Base-by-base conservation (phyloP, 208 protist genomes). In the Leishmania major region DNA sequence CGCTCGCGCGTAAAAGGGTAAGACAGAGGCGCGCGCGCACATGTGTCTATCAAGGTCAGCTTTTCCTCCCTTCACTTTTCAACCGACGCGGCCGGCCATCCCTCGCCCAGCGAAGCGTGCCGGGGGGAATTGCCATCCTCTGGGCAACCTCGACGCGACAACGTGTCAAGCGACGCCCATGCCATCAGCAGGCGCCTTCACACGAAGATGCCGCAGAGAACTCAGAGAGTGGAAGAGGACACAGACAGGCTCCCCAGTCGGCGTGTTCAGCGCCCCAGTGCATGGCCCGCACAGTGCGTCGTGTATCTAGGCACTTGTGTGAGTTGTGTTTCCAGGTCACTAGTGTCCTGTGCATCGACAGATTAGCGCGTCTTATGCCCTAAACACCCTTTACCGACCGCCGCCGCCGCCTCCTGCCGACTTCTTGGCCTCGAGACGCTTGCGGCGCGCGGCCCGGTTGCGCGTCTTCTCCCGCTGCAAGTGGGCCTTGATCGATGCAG, bases 381-480 rank as follows among this genome's bases (percentile, higher is more conserved):
- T 53, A 25, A 35, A 25, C 43, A 66, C 49, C 35, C n/a, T 15
- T 84, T 75, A 15, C 35, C 53, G 19, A 11, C 57, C 25, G 40
- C 35, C 19, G 5, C n/a, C 75, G 25, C 37, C 37, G 8, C 43
- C 25, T 25, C 59, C 79, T 66, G 79, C 51, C 43, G 51, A 82
- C 67, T 86, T 88, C 67, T 83, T 86, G 5, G 80, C 84, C 37
- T 75, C 89, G 19, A 92, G 71, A 1, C 94, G 94, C 77, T 89
- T 60, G 28, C 92, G 84, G 31, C 94, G 92, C 40, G 91, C 92
- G 25, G 83, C 82, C 19, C 94, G 87, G 71, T 91, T 87, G 77
- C 87, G 92, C 79, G 88, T 84, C 77, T 91, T 89, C 74, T 91
- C 87, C 49, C 79, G 64, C 79, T 89, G 75, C 31, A 95, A 84